Conservation (phyloP, 2,329 filamentous ascomycete species). For the Phaeosphaeria sp. region DNA sequence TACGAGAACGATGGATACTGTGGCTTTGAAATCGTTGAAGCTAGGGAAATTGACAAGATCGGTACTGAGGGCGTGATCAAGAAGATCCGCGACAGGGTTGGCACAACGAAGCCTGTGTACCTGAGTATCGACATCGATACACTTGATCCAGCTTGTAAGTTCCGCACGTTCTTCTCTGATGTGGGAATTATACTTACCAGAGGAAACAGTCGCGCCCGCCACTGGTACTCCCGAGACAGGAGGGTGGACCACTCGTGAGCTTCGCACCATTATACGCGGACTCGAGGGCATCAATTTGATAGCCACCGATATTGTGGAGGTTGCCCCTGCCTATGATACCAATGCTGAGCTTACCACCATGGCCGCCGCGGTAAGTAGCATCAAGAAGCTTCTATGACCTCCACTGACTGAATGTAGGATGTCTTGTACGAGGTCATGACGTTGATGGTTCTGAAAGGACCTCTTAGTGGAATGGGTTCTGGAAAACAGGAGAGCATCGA, state of each 20-base stretch:
- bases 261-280: conserved; percentile 73
- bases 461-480: conserved; percentile 61
- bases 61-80: conserved; percentile 77
- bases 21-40: conserved; percentile 83
- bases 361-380: conserved; percentile 64
- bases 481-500: conserved; percentile 36
- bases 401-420: conserved; percentile 47
- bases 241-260: conserved; percentile 76
- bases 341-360: conserved; percentile 77
- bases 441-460: conserved; percentile 81
- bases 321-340: conserved; percentile 75
- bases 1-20: conserved; percentile 87
- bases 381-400: background rate
- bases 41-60: conserved; percentile 72
- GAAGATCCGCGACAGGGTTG: conserved; percentile 77
- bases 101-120: conserved; percentile 77
- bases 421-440: conserved; percentile 80
- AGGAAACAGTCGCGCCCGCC: conserved; percentile 66
- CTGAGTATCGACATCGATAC: conserved; percentile 88
- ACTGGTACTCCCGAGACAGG: conserved; percentile 79
- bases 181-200: conserved; percentile 1
- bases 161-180: background rate
- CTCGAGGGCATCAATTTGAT: conserved; percentile 73
- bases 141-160: conserved; percentile 77
- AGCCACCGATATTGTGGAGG: conserved; percentile 75